Evolutionary conservation across 441 rosid species (phyloP).

Genomic region (Omphalea diandra): DNA sequence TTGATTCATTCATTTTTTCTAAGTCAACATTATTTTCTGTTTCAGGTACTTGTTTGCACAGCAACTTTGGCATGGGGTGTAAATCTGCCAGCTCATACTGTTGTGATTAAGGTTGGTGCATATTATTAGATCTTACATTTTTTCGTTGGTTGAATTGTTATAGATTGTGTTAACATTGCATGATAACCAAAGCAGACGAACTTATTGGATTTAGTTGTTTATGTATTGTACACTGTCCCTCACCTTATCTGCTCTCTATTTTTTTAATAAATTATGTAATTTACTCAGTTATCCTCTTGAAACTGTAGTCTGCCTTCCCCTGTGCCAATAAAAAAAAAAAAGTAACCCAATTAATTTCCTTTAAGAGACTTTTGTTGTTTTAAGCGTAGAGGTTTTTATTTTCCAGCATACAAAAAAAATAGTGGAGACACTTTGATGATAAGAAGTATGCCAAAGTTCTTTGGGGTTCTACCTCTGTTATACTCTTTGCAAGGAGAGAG

Average conservation of each 20-base stretch:
- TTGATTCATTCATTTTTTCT: slow-evolving; percentile 17
- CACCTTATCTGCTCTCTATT: not conserved
- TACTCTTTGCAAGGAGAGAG: no score
- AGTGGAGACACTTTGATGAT: no score
- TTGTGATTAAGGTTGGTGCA: slow-evolving; percentile 86
- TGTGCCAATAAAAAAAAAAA: not conserved
- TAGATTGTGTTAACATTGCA: not conserved
- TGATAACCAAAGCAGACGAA: no score
- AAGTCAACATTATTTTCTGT: slow-evolving; percentile 27
- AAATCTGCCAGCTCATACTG: slow-evolving; percentile 97
- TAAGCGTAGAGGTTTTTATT: no score
- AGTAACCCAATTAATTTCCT: no score
- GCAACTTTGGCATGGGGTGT: slow-evolving; percentile 99
- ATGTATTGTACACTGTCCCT: not conserved
- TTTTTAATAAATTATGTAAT: no score
- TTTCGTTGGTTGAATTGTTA: slow-evolving; percentile 13
- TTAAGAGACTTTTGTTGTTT: no score
- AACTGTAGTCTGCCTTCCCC: no score
- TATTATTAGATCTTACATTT: not conserved
- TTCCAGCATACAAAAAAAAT: no score
- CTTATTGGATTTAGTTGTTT: not conserved
- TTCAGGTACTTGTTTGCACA: slow-evolving; percentile 96
- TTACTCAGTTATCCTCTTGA: no score
- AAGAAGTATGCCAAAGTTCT: no score
- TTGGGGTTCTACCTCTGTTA: no score